Evolutionary conservation across 257 asterid genomes (phyloP).

Genomic region (Vinca minor): DNA sequence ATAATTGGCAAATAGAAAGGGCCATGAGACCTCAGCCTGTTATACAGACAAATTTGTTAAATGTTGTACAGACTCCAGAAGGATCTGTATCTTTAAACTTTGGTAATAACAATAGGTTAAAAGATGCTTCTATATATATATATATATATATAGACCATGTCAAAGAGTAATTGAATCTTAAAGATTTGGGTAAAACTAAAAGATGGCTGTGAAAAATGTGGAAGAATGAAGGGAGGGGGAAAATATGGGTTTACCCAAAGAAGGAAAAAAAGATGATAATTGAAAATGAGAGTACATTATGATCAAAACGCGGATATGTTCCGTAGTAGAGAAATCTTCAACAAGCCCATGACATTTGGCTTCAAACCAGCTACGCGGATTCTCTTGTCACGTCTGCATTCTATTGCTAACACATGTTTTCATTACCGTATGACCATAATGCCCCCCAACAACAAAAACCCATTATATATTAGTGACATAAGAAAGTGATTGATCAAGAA

Average conservation of each 20-base stretch:
- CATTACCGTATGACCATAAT: not conserved
- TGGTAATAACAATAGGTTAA: too few relatives aligned
- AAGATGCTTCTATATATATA: too few relatives aligned
- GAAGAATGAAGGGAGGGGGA: too few relatives aligned
- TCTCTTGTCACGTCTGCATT: slow-evolving; percentile 10
- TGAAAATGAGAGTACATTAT: not conserved
- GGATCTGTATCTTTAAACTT: too few relatives aligned
- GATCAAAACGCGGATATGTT: not conserved
- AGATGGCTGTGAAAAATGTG: not conserved
- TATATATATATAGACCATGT: too few relatives aligned
- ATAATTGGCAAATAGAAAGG: too few relatives aligned
- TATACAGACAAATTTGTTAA: too few relatives aligned
- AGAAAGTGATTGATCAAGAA: too few relatives aligned
- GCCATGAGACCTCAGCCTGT: too few relatives aligned
- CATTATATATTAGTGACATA: too few relatives aligned
- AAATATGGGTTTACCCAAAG: not conserved
- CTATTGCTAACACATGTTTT: slow-evolving; percentile 9
- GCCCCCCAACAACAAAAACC: not conserved
- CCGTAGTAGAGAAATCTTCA: not conserved
- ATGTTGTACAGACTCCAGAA: too few relatives aligned
- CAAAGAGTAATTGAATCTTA: not conserved
- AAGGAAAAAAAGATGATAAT: not conserved
- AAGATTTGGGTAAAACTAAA: not conserved
- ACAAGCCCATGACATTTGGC: slow-evolving; percentile 18
- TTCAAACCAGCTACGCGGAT: slow-evolving; percentile 11